These are phyloP conservation scores for Cicer chorassanicum DNA, from an alignment of 306 rosid species.

Conservation along the genomic window DNA sequence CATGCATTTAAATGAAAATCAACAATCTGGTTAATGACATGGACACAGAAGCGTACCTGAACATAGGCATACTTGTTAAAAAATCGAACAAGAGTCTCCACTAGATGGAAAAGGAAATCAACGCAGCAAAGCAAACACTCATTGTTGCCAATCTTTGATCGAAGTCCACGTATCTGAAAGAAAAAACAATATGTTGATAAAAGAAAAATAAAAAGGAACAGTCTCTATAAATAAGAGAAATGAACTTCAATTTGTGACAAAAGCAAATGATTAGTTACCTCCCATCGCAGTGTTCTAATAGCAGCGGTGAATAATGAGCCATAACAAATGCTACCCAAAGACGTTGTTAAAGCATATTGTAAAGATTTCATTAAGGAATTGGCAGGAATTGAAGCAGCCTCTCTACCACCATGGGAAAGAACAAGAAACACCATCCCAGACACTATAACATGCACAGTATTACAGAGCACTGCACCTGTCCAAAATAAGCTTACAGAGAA, in stretches of 20 bases:
- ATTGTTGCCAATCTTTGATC: constrained; percentile 93
- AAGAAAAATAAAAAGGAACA: constrained; percentile 9
- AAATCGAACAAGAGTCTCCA: constrained; percentile 97
- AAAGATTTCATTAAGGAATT: constrained; percentile 73
- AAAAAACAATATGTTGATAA: constrained; percentile 27
- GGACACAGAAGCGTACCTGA: constrained; percentile 62
- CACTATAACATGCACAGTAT: constrained; percentile 89
- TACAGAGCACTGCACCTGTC: constrained; percentile 97
- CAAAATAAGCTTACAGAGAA: constrained; percentile 92
- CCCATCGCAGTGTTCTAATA: constrained; percentile 92
- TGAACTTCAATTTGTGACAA: constrained; percentile 4
- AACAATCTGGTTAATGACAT: constrained; percentile 20
- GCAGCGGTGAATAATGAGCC: constrained; percentile 98
- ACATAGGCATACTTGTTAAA: constrained; percentile 98
- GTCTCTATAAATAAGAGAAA: constrained; percentile 8
- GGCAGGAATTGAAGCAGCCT: constrained; percentile 76
- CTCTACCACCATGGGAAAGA: constrained; percentile 85
- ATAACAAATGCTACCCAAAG: constrained; percentile 97
- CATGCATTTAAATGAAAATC: background rate
- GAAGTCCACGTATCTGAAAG: constrained; percentile 88
- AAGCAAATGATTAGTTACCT: constrained; percentile 55
- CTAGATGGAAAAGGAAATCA: constrained; percentile 96
- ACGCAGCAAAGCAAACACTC: constrained; percentile 97
- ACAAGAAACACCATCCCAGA: constrained; percentile 99
- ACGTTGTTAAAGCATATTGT: constrained; percentile 82